Evolutionary conservation across 192 early-diverging fungal genomes (phyloP), one percentile per base, ranked within the genome.

Genomic region (Chytriomyces hyalinus): DNA sequence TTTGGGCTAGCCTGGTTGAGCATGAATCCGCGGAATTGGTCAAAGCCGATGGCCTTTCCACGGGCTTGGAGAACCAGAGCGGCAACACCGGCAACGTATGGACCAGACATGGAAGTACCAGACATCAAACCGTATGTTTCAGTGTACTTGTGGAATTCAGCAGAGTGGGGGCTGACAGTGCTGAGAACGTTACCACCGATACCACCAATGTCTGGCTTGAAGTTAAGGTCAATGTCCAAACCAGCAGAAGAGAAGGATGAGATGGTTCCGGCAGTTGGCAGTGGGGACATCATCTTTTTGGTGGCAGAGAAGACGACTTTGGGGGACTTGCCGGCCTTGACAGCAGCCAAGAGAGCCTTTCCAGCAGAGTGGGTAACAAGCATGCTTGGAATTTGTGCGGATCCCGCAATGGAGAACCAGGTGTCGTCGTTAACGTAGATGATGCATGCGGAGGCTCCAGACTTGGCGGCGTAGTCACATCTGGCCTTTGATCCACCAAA

Each of bases 191-290:
- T 11, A 20, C 84, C 84, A 64, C 84, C 84, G 46, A 82, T 65
- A 28, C 82, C 84, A 47, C 80, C 81, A 49, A 86, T 22, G 51
- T 86, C 78, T 36, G 84, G 84, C 82, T 93, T 92, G 36, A 90
- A 68, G 20, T 88, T 80, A 51, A 96, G 80, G 64, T 93, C 88
- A 46, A 84, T 84, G 60, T 87, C 90, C 0, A 92, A 89, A 22
- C 96, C 96, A 75, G 87, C 87, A 24, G 91, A 92, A 11, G 92
- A 92, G 71, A 92, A 95, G 48, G 61, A 59, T 13, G 94, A 94
- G 6, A 94, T 78, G 46, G 82, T 90, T 51, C 89, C 89, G 36
- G 87, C 91, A 8, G 86, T 75, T 1, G 84, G 78, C 65, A 88
- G 84, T 13, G 59, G 69, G 44, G 82, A 75, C 28, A 86, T 78